Conservation (phyloP, 2,329 filamentous ascomycete species). For the Cercospora zeina region DNA sequence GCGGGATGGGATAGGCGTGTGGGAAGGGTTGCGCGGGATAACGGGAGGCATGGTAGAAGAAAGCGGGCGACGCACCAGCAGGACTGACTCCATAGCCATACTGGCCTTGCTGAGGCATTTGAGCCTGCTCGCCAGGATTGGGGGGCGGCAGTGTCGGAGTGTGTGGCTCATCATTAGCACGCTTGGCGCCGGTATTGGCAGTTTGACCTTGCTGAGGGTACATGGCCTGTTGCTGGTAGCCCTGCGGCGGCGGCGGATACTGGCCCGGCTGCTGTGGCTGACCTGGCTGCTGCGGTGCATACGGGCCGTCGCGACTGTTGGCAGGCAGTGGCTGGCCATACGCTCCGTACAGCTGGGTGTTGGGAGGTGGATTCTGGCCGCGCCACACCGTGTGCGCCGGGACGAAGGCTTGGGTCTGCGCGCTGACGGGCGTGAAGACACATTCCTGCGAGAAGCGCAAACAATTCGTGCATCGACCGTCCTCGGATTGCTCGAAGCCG, state of each 20-base stretch:
- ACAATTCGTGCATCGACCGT: slow-evolving; percentile 72
- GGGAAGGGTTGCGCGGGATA: slow-evolving; percentile 39
- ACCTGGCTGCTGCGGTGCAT: slow-evolving; percentile 37
- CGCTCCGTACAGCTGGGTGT: slow-evolving; percentile 52
- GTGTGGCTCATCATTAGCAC: slow-evolving; percentile 52
- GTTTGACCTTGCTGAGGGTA: slow-evolving; percentile 33
- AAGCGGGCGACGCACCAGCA: slow-evolving; percentile 48
- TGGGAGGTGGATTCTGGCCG: slow-evolving; percentile 46
- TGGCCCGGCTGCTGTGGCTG: slow-evolving; percentile 36
- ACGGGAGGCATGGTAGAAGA: slow-evolving; percentile 44
- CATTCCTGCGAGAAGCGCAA: slow-evolving; percentile 73
- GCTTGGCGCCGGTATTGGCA: slow-evolving; percentile 43
- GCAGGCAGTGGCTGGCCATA: slow-evolving; percentile 53
- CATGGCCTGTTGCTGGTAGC: slow-evolving; percentile 49
- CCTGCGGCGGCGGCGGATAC: slow-evolving; percentile 45
- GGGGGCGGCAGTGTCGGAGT: slow-evolving; percentile 53
- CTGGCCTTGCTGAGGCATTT: slow-evolving; percentile 35
- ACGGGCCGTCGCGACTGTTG: slow-evolving; percentile 37
- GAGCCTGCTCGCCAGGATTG: slow-evolving; percentile 48
- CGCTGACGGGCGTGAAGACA: slow-evolving; percentile 74
- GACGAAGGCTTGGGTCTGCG: slow-evolving; percentile 72
- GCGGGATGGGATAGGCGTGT: slow-evolving; percentile 45
- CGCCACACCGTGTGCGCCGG: slow-evolving; percentile 67
- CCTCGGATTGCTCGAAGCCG: slow-evolving; percentile 69
- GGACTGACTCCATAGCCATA: slow-evolving; percentile 50